phyloP scores from a whole-genome alignment of 169 alveolate genomes.

The Babesia bigemina region DNA sequence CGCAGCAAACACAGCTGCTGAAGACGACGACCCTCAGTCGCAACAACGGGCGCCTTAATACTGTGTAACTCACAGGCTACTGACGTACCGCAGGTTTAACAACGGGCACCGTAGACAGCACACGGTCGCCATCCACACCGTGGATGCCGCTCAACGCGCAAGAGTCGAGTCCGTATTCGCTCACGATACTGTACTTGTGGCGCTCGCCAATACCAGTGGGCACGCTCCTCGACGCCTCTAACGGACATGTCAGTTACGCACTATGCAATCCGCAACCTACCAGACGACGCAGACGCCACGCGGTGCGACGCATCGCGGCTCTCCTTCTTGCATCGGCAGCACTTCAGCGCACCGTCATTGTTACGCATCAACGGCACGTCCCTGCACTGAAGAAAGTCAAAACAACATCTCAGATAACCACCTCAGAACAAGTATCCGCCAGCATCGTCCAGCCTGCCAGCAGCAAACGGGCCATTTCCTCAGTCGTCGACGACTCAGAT shows the following conservation, averaged over 20 bases:
- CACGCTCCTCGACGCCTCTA: not conserved
- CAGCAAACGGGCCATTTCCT: conserved; percentile 56
- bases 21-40: conserved; percentile 16
- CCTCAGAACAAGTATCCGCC: conserved; percentile 56
- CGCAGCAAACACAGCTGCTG: conserved; percentile 36
- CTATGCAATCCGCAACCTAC: not conserved
- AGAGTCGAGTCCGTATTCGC: conserved; percentile 29
- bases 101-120: not conserved
- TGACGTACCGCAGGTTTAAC: not conserved
- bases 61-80: not conserved
- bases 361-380: conserved; percentile 71
- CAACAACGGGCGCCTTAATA: not conserved
- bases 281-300: not conserved
- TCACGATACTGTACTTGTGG: conserved; percentile 33
- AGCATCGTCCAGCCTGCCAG: conserved; percentile 70
- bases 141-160: conserved; percentile 20
- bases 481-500: conserved; percentile 12
- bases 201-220: not conserved
- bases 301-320: not conserved
- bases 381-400: conserved; percentile 31
- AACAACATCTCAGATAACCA: not conserved
- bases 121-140: conserved; percentile 12
- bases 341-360: conserved; percentile 34
- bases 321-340: conserved; percentile 51
- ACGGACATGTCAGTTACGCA: not conserved